These are phyloP conservation scores for Lenzites betulinus DNA, from an alignment of 768 basidiomycete species.

Conservation along the genomic window DNA sequence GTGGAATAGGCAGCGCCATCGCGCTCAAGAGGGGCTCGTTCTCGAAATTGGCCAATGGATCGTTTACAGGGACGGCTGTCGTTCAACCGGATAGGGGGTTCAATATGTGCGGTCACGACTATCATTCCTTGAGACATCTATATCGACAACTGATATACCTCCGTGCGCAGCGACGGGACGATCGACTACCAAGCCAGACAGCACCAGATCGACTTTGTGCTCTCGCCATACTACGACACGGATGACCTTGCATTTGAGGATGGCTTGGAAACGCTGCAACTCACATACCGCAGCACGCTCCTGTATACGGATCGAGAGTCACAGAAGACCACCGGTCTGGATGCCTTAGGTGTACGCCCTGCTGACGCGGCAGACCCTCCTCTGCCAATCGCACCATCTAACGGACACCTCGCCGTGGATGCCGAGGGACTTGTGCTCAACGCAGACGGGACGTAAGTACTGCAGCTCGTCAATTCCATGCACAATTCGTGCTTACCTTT, in stretches of 20 bases:
- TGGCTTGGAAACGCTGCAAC: conserved; percentile 52
- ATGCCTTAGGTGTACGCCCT: conserved; percentile 50
- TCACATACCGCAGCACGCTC: conserved; percentile 52
- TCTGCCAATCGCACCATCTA: conserved; percentile 49
- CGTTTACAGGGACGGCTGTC: conserved; percentile 51
- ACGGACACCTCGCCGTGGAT: conserved; percentile 53
- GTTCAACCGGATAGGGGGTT: conserved; percentile 63
- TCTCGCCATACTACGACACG: conserved; percentile 55
- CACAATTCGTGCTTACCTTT: background rate
- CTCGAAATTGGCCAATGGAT: conserved; percentile 36
- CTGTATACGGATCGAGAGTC: conserved; percentile 50
- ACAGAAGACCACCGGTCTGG: conserved; percentile 57
- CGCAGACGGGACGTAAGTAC: conserved; percentile 55
- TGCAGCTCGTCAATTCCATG: background rate
- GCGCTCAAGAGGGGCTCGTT: conserved; percentile 55
- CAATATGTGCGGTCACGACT: conserved; percentile 47
- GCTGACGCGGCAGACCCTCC: no score
- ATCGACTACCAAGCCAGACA: conserved; percentile 65
- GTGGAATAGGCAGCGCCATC: conserved; percentile 65
- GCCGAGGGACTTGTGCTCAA: conserved; percentile 60
- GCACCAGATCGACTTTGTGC: conserved; percentile 59
- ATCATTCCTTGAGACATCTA: background rate
- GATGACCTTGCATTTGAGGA: conserved; percentile 47
- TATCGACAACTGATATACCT: background rate
- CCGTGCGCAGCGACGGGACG: conserved; percentile 44